These are phyloP conservation scores for Zasmidium citrigriseum DNA, from an alignment of 2,329 filamentous ascomycete genomes.

Conservation along the genomic window DNA sequence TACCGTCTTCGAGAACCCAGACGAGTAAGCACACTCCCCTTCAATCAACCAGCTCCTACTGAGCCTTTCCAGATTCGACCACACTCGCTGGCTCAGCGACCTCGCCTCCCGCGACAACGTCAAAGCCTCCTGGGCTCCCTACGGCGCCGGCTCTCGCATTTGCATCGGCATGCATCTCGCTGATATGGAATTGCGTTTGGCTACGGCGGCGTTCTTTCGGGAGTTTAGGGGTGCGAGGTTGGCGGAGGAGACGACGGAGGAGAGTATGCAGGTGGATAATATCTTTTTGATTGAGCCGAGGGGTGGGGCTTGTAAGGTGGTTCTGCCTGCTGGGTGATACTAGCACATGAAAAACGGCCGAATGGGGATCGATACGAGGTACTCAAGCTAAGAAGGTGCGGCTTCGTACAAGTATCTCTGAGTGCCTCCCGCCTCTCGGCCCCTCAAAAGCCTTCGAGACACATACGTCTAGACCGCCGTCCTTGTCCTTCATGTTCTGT, in stretches of 20 bases:
- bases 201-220: conserved; percentile 22
- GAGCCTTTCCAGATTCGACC: conserved; percentile 4
- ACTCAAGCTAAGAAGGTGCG: no score
- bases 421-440: no score
- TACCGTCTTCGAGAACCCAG: conserved; percentile 26
- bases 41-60: neutral
- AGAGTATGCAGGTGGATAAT: conserved; percentile 23
- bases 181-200: conserved; percentile 22
- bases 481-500: no score
- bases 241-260: conserved; percentile 14
- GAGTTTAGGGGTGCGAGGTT: conserved; percentile 16
- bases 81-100: conserved; percentile 12
- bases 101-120: conserved; percentile 7
- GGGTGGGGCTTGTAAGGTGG: neutral
- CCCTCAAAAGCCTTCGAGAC: no score
- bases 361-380: no score
- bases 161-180: conserved; percentile 26
- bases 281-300: conserved; percentile 13
- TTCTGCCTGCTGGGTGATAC: conserved; percentile 3
- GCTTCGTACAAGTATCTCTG: no score
- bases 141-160: conserved; percentile 17
- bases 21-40: neutral
- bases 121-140: conserved; percentile 15
- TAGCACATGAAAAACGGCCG: no score
- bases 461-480: no score